These are phyloP conservation scores for Aspergillus cejpii DNA, from an alignment of 2,329 filamentous ascomycete genomes.

Conservation along the genomic window DNA sequence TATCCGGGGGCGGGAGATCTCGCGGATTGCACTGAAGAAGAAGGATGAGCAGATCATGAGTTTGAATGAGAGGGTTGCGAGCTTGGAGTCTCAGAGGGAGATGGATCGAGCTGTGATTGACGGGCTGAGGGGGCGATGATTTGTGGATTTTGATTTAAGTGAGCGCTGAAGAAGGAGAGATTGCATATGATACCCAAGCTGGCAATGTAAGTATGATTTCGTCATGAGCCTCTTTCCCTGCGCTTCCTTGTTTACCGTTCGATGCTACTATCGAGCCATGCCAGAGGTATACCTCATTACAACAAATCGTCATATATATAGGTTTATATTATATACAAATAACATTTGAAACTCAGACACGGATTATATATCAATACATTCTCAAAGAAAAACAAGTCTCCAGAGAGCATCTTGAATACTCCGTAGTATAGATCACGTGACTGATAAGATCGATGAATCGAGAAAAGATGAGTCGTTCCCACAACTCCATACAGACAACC, in stretches of 20 bases:
- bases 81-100: slow-evolving; percentile 51
- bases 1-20: slow-evolving; percentile 58
- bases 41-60: slow-evolving; percentile 60
- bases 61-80: slow-evolving; percentile 59
- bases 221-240: not conserved
- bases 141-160: not conserved
- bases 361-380: no score
- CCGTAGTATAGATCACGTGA: slow-evolving; percentile 18
- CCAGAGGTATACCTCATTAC: not conserved
- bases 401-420: no score
- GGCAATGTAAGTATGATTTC: not conserved
- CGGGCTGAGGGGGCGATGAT: slow-evolving; percentile 30
- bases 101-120: slow-evolving; percentile 45
- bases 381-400: no score
- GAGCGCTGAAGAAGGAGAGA: no score
- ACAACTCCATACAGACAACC: not conserved
- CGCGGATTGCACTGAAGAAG: slow-evolving; percentile 54
- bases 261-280: no score
- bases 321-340: no score
- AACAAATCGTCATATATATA: not conserved
- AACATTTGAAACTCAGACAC: no score
- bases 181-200: not conserved
- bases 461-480: not conserved
- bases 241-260: not conserved
- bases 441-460: slow-evolving; percentile 16